A percentile compares a stretch with the other conserved stretches of the same genome.
Evolutionary conservation across 805 yeast species (phyloP).

Genomic region (Tetrapisispora arboricola): DNA sequence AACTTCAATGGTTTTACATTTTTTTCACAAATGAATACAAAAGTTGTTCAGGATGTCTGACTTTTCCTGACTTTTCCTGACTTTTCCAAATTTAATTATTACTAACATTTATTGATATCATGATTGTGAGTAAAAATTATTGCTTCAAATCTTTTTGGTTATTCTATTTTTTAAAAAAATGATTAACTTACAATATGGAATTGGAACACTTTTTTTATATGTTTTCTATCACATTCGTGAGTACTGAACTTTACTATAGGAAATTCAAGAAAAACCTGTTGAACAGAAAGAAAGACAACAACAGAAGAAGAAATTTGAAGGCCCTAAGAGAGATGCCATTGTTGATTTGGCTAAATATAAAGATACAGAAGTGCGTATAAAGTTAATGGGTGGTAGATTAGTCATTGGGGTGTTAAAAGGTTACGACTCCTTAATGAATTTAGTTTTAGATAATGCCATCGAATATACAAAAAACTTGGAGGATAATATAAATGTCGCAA

Average conservation of each 20-base stretch:
- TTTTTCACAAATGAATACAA: no score
- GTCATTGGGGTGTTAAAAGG: slow-evolving; percentile 79
- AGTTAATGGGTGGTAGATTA: slow-evolving; percentile 78
- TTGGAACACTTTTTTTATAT: no score
- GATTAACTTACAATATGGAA: no score
- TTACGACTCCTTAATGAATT: slow-evolving; percentile 68
- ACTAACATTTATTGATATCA: no score
- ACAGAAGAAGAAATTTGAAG: slow-evolving; percentile 38
- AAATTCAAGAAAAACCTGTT: slow-evolving; percentile 1
- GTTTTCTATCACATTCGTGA: no score
- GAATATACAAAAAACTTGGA: slow-evolving; percentile 60
- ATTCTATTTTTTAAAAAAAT: no score
- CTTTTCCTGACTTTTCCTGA: no score
- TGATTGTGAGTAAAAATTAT: no score
- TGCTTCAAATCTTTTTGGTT: no score
- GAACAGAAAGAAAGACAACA: slow-evolving; percentile 15
- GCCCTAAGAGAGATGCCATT: slow-evolving; percentile 88
- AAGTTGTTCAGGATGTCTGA: no score
- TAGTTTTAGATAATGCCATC: slow-evolving; percentile 59
- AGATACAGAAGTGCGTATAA: slow-evolving; percentile 63
- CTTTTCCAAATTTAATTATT: no score
- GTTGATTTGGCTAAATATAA: slow-evolving; percentile 67
- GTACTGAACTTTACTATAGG: no score
- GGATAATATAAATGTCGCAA: slow-evolving; percentile 39
- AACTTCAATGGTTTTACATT: background rate